Evolutionary conservation across 345 rosid genomes (phyloP), one percentile per base, ranked within the genome.

Genomic region (Mercurialis annua): DNA sequence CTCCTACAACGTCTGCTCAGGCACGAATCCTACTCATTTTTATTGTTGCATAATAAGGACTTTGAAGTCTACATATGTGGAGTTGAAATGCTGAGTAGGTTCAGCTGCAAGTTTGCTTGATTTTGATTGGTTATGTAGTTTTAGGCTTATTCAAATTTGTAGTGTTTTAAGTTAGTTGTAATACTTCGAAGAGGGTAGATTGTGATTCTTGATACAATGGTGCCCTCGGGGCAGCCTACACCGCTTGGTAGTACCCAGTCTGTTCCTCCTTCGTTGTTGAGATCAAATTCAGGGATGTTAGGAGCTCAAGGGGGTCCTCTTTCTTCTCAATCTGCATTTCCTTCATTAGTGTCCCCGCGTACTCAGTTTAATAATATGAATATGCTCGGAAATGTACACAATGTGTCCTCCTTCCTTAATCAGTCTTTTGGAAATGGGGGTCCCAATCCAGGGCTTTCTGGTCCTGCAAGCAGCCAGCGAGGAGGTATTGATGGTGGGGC

Each of bases 381-480:
- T 75, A 79, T 92, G 89, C 84, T 92, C 46, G 98, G 97, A 68
- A 84, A 84, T 73, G 82, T 85, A 36, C 85, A 92, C 62, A 91
- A 88, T 77, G 87, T 78, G 17, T 82, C 96, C 52, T 84, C 99
- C 23, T 81, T 88, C n/a, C 85, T 87, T 18, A 87, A 83, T 68
- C 98, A 95, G 78, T 83, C 99, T 29, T 86, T 84, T 80, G 98
- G 86, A 59, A 92, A 90, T 83, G 90, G 90, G 44, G 85, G 75
- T 60, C 81, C 84, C 10, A 87, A 70, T 65, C 70, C 88, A 0
- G 81, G 76, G 66, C 73, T 84, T 57, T 70, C 89, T 66, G 85
- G 85, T 61, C 73, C 82, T 0, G 85, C 83, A 40, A 81, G 77
- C 64, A 80, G 72, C 65, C 91, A 82, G 74, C 82, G 78, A 21